Base-by-base conservation (phyloP, 345 rosid genomes). In the Acer saccharum region DNA sequence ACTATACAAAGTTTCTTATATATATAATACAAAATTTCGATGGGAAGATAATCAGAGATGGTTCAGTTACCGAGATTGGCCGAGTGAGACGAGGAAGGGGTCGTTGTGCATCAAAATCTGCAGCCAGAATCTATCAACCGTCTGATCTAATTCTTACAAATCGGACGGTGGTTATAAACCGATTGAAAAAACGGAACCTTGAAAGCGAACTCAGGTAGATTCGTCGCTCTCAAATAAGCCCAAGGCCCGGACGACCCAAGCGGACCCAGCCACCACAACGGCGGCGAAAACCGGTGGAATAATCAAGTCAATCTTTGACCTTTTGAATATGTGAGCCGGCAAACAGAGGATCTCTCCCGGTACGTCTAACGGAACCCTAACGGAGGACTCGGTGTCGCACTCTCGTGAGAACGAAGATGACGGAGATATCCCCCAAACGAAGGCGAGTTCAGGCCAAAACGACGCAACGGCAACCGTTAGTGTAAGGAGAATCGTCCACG, bases 211-310 rank as follows among this genome's bases (percentile, higher is more conserved):
- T 69, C 76, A 86, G 25, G 72, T 80, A 79, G 86, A 73, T 69
- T 87, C 84, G 6, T 89, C 92, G 2, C 80, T 81, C 76, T 90
- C 97, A 87, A 91, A 88, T 58, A 91, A 78, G 80, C 90, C 92
- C 78, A 89, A 57, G 7, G 94, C 85, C 20, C 97, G 86, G n/a
- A 94, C 94, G 4, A 84, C 80, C 78, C 89, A 88, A 74, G 94
- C 96, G 21, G 95, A 93, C 54, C 87, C 87, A 68, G 88, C 96
- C 64, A 94, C 98, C 35, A 93, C 93, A 3, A 86, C 88, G 1
- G 97, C 98, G 14, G 98, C 97, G 72, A 93, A 91, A 35, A 91
- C 86, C 58, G 96, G 94, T n/a, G 98, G 94, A 2, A 92, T 90
- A 44, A 89, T 78, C 67, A 90, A 80, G 81, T 94, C 98, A 61